Evolutionary conservation across 306 rosid genomes (phyloP).

Genomic region (Sechiopsis laciniata): DNA sequence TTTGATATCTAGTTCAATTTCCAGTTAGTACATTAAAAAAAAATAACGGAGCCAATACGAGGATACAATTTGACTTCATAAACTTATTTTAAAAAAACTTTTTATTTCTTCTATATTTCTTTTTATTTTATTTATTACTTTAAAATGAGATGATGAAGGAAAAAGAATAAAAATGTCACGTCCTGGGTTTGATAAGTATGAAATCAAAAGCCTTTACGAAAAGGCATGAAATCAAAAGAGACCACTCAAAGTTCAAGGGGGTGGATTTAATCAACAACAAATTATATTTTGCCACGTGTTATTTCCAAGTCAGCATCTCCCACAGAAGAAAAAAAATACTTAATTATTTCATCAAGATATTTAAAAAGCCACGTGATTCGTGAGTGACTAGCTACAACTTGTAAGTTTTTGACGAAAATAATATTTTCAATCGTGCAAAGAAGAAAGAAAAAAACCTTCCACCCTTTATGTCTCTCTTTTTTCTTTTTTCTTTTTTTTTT

Average conservation of each 20-base stretch:
- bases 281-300: background rate
- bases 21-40: too few species aligned
- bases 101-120: background rate
- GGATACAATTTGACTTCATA: background rate
- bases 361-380: background rate
- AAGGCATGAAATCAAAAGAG: background rate
- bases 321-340: background rate
- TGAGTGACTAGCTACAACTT: too few species aligned
- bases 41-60: too few species aligned
- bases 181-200: conserved; percentile 10
- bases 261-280: background rate
- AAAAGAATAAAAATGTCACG: background rate
- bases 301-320: conserved; percentile 6
- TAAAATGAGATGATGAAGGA: background rate
- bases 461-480: too few species aligned
- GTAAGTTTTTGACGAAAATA: too few species aligned
- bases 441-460: too few species aligned
- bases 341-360: conserved; percentile 16
- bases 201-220: background rate
- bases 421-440: too few species aligned
- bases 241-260: conserved; percentile 2
- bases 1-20: too few species aligned
- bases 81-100: too few species aligned
- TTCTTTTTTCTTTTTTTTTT: too few species aligned
- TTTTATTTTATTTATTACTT: background rate